phyloP scores from a whole-genome alignment of 2,329 filamentous ascomycete species.

The Chrysoporthe cubensis region DNA sequence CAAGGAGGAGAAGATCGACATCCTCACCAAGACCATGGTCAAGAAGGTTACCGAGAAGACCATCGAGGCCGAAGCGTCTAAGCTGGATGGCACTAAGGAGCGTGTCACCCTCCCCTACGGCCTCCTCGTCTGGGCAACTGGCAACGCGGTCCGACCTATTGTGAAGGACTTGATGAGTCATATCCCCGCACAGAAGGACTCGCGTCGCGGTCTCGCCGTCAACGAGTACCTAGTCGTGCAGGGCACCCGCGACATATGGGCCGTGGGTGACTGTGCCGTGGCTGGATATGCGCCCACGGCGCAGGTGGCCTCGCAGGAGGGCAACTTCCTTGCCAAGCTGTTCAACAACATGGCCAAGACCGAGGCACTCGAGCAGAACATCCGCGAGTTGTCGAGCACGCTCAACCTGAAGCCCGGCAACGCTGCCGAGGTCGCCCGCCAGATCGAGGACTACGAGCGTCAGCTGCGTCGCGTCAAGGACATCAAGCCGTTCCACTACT shows the following conservation, averaged over 20 bases:
- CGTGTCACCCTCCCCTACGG: constrained; percentile 86
- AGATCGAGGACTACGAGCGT: constrained; percentile 88
- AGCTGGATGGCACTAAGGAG: constrained; percentile 83
- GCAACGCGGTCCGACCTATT: constrained; percentile 88
- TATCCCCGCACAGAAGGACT: constrained; percentile 94
- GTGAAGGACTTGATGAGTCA: constrained; percentile 90
- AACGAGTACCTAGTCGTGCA: constrained; percentile 99
- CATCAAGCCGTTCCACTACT: constrained; percentile 97
- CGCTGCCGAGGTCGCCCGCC: constrained; percentile 67
- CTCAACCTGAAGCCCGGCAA: constrained; percentile 66
- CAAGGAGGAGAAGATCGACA: constrained; percentile 97
- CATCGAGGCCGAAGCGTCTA: constrained; percentile 85
- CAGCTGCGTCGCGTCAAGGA: constrained; percentile 88
- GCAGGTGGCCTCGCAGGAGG: constrained; percentile 95
- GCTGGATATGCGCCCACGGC: constrained; percentile 97
- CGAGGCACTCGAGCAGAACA: constrained; percentile 75
- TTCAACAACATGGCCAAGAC: constrained; percentile 99
- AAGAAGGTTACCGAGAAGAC: constrained; percentile 93
- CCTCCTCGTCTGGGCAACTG: constrained; percentile 96
- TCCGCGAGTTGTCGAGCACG: constrained; percentile 68
- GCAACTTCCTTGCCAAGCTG: constrained; percentile 88
- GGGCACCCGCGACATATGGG: constrained; percentile 96
- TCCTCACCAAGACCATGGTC: constrained; percentile 98
- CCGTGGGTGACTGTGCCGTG: constrained; percentile 94
- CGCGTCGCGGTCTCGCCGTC: constrained; percentile 89